Evolutionary conservation across 148 eudicot species (phyloP).

Genomic region (Camellia sinensis): DNA sequence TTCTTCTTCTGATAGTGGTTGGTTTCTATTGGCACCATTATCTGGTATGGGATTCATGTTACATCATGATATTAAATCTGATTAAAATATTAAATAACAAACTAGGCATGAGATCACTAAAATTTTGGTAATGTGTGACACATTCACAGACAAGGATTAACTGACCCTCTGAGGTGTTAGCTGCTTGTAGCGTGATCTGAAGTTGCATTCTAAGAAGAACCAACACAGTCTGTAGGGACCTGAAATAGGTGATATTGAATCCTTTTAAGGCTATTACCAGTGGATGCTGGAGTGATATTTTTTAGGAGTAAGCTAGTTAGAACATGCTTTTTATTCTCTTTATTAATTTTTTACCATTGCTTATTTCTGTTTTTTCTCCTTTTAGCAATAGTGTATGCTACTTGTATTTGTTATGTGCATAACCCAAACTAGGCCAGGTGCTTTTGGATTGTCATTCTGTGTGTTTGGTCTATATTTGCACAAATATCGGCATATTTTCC

Average conservation of each 20-base stretch:
- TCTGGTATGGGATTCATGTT: background rate
- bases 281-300: background rate
- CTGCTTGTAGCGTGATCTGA: background rate
- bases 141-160: background rate
- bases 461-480: background rate
- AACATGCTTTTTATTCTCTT: background rate
- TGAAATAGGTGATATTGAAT: background rate
- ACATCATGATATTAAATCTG: background rate
- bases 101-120: background rate
- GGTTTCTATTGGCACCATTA: background rate
- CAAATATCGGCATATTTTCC: background rate
- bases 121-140: too few relatives aligned
- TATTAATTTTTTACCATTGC: background rate
- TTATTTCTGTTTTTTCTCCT: background rate
- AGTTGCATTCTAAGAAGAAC: background rate
- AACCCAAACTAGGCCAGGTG: background rate
- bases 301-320: background rate
- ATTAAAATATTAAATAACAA: background rate
- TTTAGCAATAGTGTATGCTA: background rate
- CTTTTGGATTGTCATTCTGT: background rate
- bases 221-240: background rate
- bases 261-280: background rate
- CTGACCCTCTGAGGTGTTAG: background rate
- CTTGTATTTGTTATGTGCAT: conserved; percentile 1
- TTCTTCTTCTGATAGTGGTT: background rate